Conservation (phyloP, 352 stramenopile genomes). For the Halophytophthora batemanensis region DNA sequence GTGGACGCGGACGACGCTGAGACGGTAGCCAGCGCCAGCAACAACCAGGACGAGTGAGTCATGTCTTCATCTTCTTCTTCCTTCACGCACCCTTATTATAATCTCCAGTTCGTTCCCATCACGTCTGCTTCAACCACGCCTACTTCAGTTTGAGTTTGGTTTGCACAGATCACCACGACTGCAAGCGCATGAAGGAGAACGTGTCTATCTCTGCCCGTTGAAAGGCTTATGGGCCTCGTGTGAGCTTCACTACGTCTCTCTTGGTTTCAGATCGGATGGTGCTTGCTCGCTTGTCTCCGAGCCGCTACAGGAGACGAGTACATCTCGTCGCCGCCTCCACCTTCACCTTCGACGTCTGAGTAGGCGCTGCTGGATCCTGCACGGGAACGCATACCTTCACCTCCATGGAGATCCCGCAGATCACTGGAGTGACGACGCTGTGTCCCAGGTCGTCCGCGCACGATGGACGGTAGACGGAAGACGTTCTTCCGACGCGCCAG, state of each 20-base stretch:
- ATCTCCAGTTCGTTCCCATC: background rate
- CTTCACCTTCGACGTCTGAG: constrained; percentile 26
- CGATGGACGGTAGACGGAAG: constrained; percentile 47
- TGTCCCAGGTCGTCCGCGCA: constrained; percentile 17
- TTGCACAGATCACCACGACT: too few species aligned
- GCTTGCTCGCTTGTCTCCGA: constrained; percentile 25
- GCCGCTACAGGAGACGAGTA: constrained; percentile 27
- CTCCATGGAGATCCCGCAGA: constrained; percentile 10
- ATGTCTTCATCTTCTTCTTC: constrained; percentile 18
- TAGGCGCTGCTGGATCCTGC: constrained; percentile 24
- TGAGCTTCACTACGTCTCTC: too few species aligned
- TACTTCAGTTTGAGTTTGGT: too few species aligned
- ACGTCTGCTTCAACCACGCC: too few species aligned
- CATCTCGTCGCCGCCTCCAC: constrained; percentile 19
- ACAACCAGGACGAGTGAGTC: constrained; percentile 35
- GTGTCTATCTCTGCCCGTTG: too few species aligned
- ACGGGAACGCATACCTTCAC: constrained; percentile 6
- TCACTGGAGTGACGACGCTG: constrained; percentile 15
- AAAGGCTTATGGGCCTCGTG: too few species aligned
- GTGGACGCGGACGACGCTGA: constrained; percentile 16
- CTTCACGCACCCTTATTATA: constrained; percentile 9
- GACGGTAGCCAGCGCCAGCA: constrained; percentile 9
- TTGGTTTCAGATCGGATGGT: background rate
- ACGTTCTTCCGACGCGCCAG: constrained; percentile 57
- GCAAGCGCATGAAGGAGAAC: too few species aligned